Base-by-base conservation (phyloP, 148 eudicot genomes). In the Diospyros lotus region DNA sequence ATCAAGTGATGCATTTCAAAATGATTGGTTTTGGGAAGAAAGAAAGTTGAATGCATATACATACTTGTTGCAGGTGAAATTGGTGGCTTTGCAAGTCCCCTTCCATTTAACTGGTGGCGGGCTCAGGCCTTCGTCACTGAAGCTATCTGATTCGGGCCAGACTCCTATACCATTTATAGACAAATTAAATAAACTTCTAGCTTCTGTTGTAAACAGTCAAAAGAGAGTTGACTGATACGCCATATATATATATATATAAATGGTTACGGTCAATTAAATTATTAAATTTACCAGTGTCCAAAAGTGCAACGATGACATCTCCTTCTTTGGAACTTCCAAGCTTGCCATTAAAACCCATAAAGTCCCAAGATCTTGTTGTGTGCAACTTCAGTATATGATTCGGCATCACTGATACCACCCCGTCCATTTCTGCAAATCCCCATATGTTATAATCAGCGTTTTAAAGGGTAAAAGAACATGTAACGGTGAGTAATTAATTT, bases 11-110 rank as follows among this genome's bases (percentile, higher is more conserved):
- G 28, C 28, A 28, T 28, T 28, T 28, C 28, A 28, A 28, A 28
- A 28, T 28, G 28, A 28, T 28, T 28, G 28, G 7, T 64, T 9
- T 40, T 3, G 45, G 13, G 45, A 64, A 42, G 42, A n/a, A 70
- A 28, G 3, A 18, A 14, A 68, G 28, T 28, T 28, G 28, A 28
- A 28, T 28, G 28, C 28, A 28, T 28, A 28, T 46, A 1, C 71
- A 64, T 71, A 77, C 80, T 77, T 77, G 71, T 64, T 78, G 58
- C 80, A 78, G 72, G 75, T 78, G 76, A 78, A 72, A 58, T 78
- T 78, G 13, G 28, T 28, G 28, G 72, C 66, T 39, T 59, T 55
- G 75, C 80, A 78, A 50, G 28, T n/a, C 9, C 80, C 80, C 7
- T 78, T 72, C 80, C 80, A 78, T 58, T 18, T 64, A 1, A 76